These are phyloP conservation scores for Lachnellula occidentalis DNA, from an alignment of 2,329 filamentous ascomycete genomes.

Conservation along the genomic window DNA sequence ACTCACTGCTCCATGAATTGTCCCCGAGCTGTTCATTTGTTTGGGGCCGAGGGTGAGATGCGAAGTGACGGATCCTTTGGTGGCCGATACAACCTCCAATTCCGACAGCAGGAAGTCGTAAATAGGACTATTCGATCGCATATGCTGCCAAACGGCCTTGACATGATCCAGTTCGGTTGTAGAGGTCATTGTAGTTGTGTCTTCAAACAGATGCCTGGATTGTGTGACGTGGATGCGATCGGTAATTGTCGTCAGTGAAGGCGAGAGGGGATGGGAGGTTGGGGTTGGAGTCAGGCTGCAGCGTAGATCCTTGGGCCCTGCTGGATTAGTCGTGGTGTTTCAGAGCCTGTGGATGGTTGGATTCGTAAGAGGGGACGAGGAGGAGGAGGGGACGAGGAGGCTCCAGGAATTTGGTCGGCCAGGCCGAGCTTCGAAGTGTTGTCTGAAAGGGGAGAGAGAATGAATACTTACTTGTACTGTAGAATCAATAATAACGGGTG, in stretches of 20 bases:
- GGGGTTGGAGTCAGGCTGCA: background rate
- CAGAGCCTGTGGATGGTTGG: background rate
- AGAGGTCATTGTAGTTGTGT: slow-evolving; percentile 17
- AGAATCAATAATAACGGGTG: too few relatives aligned
- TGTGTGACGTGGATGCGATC: slow-evolving; percentile 3
- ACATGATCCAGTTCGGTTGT: slow-evolving; percentile 25
- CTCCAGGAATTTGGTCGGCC: background rate
- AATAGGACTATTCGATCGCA: slow-evolving; percentile 40
- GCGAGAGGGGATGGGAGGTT: background rate
- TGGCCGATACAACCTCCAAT: slow-evolving; percentile 40
- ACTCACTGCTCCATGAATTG: slow-evolving; percentile 66
- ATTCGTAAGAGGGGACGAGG: background rate
- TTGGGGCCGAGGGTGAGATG: slow-evolving; percentile 43
- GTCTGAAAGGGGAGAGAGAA: too few relatives aligned
- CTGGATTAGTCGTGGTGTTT: background rate
- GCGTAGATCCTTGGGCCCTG: background rate
- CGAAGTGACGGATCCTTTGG: slow-evolving; percentile 43
- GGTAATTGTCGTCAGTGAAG: slow-evolving; percentile 5
- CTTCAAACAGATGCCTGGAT: background rate
- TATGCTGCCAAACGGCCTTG: slow-evolving; percentile 24
- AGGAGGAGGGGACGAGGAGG: background rate
- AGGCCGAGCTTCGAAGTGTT: background rate
- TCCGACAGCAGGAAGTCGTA: slow-evolving; percentile 48
- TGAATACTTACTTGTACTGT: too few relatives aligned
- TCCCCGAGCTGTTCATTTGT: slow-evolving; percentile 63